A percentile compares a stretch with the other conserved stretches of the same genome.
Conservation (phyloP, 768 basidiomycete genomes). For the Russula brevipes region DNA sequence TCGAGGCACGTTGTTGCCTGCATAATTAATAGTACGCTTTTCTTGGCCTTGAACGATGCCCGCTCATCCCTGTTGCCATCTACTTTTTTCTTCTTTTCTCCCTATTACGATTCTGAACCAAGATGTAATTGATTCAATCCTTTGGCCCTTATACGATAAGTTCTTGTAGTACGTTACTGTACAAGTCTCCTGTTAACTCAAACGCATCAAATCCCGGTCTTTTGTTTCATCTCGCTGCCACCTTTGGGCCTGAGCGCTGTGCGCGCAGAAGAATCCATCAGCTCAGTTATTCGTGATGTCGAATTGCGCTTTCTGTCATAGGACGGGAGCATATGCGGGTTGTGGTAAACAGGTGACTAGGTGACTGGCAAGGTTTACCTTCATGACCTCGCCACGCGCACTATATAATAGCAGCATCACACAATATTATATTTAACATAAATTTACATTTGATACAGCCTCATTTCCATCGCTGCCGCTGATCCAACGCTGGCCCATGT, state of each 20-base stretch:
- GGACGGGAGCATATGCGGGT: no score
- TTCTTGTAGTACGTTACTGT: constrained; percentile 16
- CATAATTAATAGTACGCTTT: not conserved
- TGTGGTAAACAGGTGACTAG: no score
- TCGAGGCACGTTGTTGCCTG: not conserved
- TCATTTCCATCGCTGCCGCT: no score
- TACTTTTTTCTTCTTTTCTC: not conserved
- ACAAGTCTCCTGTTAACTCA: constrained; percentile 8
- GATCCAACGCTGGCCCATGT: not conserved
- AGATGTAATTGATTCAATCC: constrained; percentile 9
- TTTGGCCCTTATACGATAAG: constrained; percentile 3
- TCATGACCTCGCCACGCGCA: not conserved
- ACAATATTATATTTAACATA: not conserved
- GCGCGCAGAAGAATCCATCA: no score
- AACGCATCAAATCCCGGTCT: not conserved
- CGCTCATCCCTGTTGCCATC: not conserved
- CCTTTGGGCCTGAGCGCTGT: no score
- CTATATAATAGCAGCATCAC: not conserved
- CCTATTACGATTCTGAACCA: not conserved
- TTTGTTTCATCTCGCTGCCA: not conserved
- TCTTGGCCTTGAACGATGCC: not conserved
- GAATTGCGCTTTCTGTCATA: no score
- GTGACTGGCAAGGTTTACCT: no score
- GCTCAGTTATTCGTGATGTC: no score
- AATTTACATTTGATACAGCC: not conserved